Base-by-base conservation (phyloP, 768 basidiomycete genomes). In the Podaxis mareebaensis region DNA sequence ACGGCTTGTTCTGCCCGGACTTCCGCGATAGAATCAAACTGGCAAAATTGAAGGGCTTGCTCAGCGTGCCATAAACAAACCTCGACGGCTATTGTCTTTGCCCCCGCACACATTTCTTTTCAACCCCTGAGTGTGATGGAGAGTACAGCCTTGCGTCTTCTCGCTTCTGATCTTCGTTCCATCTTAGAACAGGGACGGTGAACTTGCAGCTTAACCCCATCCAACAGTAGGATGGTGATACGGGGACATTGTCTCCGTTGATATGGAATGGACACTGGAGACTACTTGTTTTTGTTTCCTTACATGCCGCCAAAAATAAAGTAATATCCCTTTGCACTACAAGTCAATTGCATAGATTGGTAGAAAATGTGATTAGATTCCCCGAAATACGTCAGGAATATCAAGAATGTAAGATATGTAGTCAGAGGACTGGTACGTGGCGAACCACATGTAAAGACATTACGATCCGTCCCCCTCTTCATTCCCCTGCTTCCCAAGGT, bases 51-150 rank as follows among this genome's bases (percentile, higher is more conserved):
- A 33, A 33, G 33, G 33, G 33, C 2, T 33, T 10, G 33, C 33
- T 33, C 33, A 33, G 33, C 33, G 8, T 33, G 33, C 33, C 33
- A 33, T 33, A 33, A 33, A 33, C 33, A 33, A 8, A 33, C 33
- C 33, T 33, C 8, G 30, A 30, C 12, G 48, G 0, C 52, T 52
- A 40, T 60, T 60, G 59, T 60, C 59, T 60, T 40, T 60, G 20
- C 20, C 1, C 24, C 17, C 30, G 26, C 56, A 22, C 10, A 33
- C 26, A 36, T 55, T 10, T 10, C 17, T 58, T 7, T n/a, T 17
- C 22, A 48, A 48, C 59, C 49, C 59, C 51, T 52, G 58, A 59
- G 58, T 48, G 57, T 28, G 33, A 26, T 26, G 56, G 7, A 60
- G 51, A 26, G 49, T 39, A 53, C 17, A 24, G 20, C 42, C 28